Evolutionary conservation across 78 protist species (phyloP).

Genomic region (Salpingoeca rosetta): DNA sequence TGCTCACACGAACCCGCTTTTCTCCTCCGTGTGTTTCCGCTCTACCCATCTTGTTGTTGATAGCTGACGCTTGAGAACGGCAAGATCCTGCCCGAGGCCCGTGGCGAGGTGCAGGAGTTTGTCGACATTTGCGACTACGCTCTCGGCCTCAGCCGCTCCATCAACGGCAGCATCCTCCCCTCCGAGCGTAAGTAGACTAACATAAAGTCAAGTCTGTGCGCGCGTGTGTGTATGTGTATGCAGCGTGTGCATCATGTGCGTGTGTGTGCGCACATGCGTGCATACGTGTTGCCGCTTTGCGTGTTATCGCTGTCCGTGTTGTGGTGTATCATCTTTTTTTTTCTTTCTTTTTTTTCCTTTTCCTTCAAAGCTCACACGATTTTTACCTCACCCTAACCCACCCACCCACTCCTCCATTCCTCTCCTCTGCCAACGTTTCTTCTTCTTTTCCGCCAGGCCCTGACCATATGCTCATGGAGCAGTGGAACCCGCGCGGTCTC

Average conservation of each 20-base stretch:
- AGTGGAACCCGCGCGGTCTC: constrained; percentile 83
- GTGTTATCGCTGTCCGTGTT: not conserved
- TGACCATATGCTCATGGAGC: constrained; percentile 64
- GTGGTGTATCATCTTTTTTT: not conserved
- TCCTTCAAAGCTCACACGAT: too few relatives aligned
- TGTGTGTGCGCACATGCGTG: too few relatives aligned
- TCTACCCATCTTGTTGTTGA: too few relatives aligned
- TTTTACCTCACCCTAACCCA: too few relatives aligned
- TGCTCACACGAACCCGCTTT: too few relatives aligned
- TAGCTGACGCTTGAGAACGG: constrained; percentile 78
- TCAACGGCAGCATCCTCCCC: constrained; percentile 71
- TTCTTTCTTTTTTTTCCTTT: too few relatives aligned
- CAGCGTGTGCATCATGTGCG: too few relatives aligned
- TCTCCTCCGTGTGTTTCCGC: too few relatives aligned
- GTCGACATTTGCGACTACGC: constrained; percentile 85
- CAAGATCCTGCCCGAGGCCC: constrained; percentile 76
- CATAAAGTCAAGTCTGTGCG: too few relatives aligned
- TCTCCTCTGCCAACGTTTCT: not conserved
- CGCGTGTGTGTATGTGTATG: too few relatives aligned
- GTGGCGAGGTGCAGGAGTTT: constrained; percentile 85
- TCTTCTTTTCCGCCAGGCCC: constrained; percentile 7
- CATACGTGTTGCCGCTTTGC: not conserved
- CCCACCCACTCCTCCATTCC: too few relatives aligned
- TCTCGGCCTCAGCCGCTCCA: constrained; percentile 60
- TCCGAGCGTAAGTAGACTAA: constrained; percentile 46